Conservation (phyloP, 305 asterid species). For the Solanum aculeatissimum region DNA sequence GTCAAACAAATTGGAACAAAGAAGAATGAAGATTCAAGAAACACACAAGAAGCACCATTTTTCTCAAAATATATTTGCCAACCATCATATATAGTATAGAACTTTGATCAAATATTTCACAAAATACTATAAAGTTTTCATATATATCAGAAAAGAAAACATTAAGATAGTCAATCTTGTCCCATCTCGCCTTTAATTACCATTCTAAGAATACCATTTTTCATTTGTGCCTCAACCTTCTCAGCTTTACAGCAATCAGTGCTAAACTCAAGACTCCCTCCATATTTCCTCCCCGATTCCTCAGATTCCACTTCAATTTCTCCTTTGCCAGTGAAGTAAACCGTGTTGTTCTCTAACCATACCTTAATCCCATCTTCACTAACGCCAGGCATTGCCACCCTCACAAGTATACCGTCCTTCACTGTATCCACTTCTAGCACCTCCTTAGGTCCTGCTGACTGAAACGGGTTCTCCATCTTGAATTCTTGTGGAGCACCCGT, state of each 20-base stretch:
- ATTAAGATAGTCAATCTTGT: neutral
- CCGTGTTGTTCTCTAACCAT: slow-evolving; percentile 15
- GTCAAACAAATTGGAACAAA: neutral
- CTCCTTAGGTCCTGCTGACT: slow-evolving; percentile 10
- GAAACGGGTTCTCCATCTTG: slow-evolving; percentile 23
- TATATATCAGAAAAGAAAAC: neutral
- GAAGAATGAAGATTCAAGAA: neutral
- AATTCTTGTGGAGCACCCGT: slow-evolving; percentile 10
- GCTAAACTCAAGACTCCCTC: slow-evolving; percentile 14
- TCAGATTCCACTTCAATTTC: slow-evolving; percentile 6
- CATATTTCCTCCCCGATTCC: slow-evolving; percentile 9
- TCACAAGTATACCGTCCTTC: slow-evolving; percentile 13
- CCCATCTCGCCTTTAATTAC: slow-evolving; percentile 2
- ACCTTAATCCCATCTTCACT: slow-evolving; percentile 17
- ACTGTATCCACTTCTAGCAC: slow-evolving; percentile 8
- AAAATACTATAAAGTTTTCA: neutral
- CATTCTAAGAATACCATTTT: slow-evolving; percentile 16
- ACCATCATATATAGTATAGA: neutral
- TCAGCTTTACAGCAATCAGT: slow-evolving; percentile 9
- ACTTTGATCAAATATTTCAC: neutral
- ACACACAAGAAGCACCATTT: neutral
- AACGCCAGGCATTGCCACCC: slow-evolving; percentile 18
- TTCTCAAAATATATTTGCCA: neutral
- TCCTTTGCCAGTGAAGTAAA: slow-evolving; percentile 15
- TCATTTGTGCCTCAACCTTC: slow-evolving; percentile 12